Base-by-base conservation (phyloP, 1,139 yeast genomes). In the Candida tunisiensis region DNA sequence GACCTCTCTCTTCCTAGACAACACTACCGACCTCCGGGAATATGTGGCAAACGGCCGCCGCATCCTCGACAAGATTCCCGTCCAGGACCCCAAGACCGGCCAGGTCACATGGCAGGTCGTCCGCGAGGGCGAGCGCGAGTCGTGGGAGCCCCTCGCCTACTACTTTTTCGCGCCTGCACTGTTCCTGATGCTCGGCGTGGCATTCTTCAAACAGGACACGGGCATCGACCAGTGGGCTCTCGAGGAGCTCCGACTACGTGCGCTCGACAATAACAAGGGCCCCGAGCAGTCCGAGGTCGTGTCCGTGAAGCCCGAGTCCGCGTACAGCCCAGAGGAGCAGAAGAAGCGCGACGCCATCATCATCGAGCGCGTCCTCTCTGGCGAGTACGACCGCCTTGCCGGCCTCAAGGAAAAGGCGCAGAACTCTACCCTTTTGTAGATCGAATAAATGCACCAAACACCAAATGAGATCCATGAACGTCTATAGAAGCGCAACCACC, bases 61-160 rank as follows among this genome's bases (percentile, higher is more conserved):
- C 42, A 74, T 79, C 42, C 65, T 80, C 38, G 93, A 79, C 51
- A 79, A 79, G 55, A 69, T 79, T 35, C 93, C 93, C 29, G 78
- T 70, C 47, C 78, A 74, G 52, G 91, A 77, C 50, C 72, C 74
- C 26, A 57, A 67, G 23, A 73, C 82, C 11, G 93, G 93, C 20
- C 77, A 72, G 44, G 67, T 78, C 42, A 70, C 72, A 44, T 79
- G 92, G 92, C 69, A 71, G 44, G 58, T 79, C 35, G 71, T 80
- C 26, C 65, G 92, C 39, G 83, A 72, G 45, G 68, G 74, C 33
- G 71, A 69, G 42, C 72, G 72, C 49, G 93, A 79, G 57, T 92
- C 92, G 27, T 79, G 93, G 93, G 93, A 80, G 48, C 60, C 62
- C 38, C 63, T 64, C 32, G 60, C 80, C 34, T 77, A 74, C 55